phyloP scores from a whole-genome alignment of 2,329 filamentous ascomycete genomes.

The Chaetomiaceae sp. region DNA sequence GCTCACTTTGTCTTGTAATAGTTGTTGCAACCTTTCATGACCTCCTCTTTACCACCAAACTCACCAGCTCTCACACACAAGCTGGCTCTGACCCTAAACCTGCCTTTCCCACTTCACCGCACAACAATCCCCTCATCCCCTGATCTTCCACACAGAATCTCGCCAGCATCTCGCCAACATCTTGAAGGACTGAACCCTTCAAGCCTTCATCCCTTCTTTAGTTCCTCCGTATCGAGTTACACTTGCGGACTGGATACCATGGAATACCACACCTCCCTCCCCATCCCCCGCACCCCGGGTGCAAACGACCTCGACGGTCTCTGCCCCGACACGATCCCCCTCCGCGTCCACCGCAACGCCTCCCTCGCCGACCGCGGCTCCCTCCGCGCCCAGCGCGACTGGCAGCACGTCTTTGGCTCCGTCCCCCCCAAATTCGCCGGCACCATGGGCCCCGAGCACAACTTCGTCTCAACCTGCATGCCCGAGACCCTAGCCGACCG shows the following conservation, averaged over 20 bases:
- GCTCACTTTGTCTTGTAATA: too few species aligned
- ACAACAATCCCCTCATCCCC: too few species aligned
- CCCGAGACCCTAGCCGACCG: constrained; percentile 12
- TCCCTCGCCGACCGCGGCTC: constrained; percentile 9
- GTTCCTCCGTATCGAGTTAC: too few species aligned
- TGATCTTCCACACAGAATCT: too few species aligned
- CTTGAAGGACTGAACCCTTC: too few species aligned
- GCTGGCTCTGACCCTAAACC: too few species aligned
- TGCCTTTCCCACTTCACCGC: too few species aligned
- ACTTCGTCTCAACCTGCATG: background rate
- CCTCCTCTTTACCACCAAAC: too few species aligned
- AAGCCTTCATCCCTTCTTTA: too few species aligned
- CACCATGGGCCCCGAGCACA: constrained; percentile 3
- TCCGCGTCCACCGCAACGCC: constrained; percentile 4
- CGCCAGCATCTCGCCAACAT: too few species aligned
- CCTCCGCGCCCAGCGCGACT: constrained; percentile 16
- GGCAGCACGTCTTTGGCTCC: background rate
- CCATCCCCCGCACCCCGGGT: background rate
- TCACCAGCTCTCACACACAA: too few species aligned
- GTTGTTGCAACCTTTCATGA: too few species aligned
- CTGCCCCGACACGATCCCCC: background rate
- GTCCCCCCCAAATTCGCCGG: constrained; percentile 3
- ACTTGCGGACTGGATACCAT: background rate
- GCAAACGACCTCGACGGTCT: constrained; percentile 1
- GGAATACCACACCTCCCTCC: background rate